Conservation (phyloP, 192 early-diverging fungal genomes). For the Gryganskiella cystojenkinii region DNA sequence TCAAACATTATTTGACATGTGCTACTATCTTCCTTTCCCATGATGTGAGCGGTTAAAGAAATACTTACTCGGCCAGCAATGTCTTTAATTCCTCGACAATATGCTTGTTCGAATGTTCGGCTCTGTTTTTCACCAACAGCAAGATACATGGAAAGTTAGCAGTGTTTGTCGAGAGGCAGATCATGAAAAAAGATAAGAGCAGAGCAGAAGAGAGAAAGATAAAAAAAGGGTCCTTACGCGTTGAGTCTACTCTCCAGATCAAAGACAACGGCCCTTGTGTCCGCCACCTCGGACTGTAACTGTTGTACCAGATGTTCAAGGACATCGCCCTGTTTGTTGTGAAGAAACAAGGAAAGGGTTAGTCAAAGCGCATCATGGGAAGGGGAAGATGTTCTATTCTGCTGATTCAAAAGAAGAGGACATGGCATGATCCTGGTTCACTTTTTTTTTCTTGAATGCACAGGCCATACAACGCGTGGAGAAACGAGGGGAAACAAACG, state of each 20-base stretch:
- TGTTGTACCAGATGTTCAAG: constrained; percentile 39
- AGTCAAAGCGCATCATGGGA: not conserved
- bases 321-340: constrained; percentile 26
- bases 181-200: not conserved
- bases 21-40: not conserved
- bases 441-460: not conserved
- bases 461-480: not conserved
- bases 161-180: not conserved
- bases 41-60: not conserved
- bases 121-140: constrained; percentile 7
- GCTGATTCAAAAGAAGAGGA: not conserved
- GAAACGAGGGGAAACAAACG: not conserved
- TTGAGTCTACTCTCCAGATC: constrained; percentile 41
- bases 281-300: constrained; percentile 46
- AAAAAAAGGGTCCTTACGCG: constrained; percentile 19
- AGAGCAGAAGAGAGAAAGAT: no score
- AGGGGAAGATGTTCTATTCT: not conserved
- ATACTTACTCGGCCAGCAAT: constrained; percentile 44
- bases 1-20: no score
- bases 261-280: constrained; percentile 42
- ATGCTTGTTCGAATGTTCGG: constrained; percentile 46
- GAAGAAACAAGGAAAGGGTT: not conserved
- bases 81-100: constrained; percentile 49
- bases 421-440: not conserved
- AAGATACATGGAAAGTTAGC: not conserved